These are phyloP conservation scores for Xylariales sp. DNA, from an alignment of 2,329 filamentous ascomycete genomes.

Conservation along the genomic window DNA sequence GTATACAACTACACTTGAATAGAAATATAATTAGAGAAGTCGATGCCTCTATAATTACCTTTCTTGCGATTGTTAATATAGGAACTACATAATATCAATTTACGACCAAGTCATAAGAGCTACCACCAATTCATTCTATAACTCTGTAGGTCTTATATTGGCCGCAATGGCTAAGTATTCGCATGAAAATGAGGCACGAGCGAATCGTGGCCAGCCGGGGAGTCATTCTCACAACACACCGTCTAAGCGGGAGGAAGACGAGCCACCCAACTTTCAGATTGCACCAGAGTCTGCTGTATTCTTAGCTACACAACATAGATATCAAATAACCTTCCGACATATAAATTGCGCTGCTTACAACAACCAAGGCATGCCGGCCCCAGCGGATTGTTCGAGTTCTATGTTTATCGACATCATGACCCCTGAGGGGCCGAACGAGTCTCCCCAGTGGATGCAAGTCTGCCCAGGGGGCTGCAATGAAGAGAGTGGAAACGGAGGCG, in stretches of 20 bases:
- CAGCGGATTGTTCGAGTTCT: not conserved
- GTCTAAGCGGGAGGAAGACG: not conserved
- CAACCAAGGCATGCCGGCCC: not conserved
- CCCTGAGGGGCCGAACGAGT: not conserved
- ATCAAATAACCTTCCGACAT: not conserved
- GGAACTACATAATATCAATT: too few species aligned
- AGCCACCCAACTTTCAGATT: not conserved
- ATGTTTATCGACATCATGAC: not conserved
- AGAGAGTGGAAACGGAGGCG: not conserved
- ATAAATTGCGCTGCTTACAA: not conserved
- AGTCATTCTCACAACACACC: not conserved
- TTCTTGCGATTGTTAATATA: too few species aligned
- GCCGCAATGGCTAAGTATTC: too few species aligned
- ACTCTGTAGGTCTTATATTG: too few species aligned
- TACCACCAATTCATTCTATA: too few species aligned
- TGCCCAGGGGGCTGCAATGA: constrained; percentile 23
- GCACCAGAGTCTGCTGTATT: constrained; percentile 1
- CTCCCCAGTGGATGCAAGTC: constrained; percentile 1
- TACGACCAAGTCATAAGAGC: too few species aligned
- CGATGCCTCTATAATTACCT: too few species aligned
- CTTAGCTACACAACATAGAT: not conserved
- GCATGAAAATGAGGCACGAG: too few species aligned
- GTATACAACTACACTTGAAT: too few species aligned
- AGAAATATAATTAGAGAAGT: too few species aligned
- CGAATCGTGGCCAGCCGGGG: not conserved